Percentiles rank a stretch among this genome's conserved stretches.
Conservation (phyloP, 495 filamentous ascomycete species). For the Neurospora hispaniola region DNA sequence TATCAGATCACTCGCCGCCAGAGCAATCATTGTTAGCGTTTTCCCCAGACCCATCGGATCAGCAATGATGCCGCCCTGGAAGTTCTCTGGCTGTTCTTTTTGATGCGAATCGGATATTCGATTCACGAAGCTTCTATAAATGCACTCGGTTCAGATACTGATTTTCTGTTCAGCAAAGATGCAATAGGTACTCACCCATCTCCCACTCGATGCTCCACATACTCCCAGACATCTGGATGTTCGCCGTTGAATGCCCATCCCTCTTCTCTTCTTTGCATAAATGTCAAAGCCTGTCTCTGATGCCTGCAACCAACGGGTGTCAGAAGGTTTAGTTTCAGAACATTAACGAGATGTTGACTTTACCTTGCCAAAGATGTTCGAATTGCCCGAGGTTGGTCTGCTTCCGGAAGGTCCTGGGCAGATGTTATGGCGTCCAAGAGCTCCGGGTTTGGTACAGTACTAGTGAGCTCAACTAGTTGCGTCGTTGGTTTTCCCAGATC, state of each 20-base stretch:
- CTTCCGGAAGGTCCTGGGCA: conserved; percentile 13
- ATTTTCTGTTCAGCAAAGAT: not conserved
- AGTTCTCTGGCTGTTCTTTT: conserved; percentile 13
- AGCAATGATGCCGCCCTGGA: conserved; percentile 30
- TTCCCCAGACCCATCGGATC: conserved; percentile 36
- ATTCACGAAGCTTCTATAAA: conserved; percentile 17
- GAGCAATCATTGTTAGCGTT: conserved; percentile 28
- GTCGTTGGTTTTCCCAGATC: not conserved
- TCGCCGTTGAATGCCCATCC: conserved; percentile 21
- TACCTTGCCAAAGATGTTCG: not conserved
- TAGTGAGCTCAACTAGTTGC: not conserved
- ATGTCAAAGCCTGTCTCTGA: conserved; percentile 35
- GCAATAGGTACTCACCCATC: conserved; percentile 3
- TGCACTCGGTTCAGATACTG: not conserved
- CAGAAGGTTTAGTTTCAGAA: fast-evolving
- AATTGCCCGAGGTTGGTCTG: conserved; percentile 18
- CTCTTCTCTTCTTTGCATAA: conserved; percentile 29
- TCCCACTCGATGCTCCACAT: conserved; percentile 5
- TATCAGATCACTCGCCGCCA: conserved; percentile 19
- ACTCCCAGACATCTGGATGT: conserved; percentile 15
- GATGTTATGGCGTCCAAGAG: conserved; percentile 7
- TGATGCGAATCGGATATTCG: conserved; percentile 13
- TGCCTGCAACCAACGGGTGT: conserved; percentile 13
- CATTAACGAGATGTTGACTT: fast-evolving
- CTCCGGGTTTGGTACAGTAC: not conserved